Percentiles rank a stretch among this genome's conserved stretches.
phyloP scores from a whole-genome alignment of 495 filamentous ascomycete species.

The Xylaria venustula region DNA sequence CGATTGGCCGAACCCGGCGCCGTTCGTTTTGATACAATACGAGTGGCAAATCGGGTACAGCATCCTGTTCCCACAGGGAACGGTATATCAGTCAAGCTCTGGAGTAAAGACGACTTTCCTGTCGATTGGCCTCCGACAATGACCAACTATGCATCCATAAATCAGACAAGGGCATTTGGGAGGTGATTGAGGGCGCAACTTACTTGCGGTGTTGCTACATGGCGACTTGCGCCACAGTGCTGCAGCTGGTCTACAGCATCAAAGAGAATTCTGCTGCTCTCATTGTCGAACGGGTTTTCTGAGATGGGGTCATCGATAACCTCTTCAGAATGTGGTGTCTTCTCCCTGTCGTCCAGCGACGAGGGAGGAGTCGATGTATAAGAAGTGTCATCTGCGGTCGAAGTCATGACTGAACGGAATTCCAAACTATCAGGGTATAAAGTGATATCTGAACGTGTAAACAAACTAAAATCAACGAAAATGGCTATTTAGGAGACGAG shows the following conservation, averaged over 20 bases:
- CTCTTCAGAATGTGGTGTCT: neutral
- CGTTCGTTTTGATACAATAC: conserved; percentile 44
- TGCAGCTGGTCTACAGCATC: conserved; percentile 37
- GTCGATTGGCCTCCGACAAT: conserved; percentile 54
- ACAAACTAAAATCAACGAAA: no score
- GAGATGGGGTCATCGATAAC: neutral
- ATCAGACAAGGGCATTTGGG: conserved; percentile 16
- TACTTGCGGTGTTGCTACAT: conserved; percentile 41
- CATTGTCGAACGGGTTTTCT: conserved; percentile 10
- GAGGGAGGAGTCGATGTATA: neutral
- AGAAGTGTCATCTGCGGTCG: neutral
- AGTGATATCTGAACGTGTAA: no score
- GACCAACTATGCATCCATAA: conserved; percentile 42
- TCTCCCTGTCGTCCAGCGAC: neutral
- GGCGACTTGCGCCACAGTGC: conserved; percentile 34
- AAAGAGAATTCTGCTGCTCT: conserved; percentile 19
- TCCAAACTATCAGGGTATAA: no score
- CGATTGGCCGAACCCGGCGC: conserved; percentile 41
- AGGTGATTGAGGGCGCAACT: neutral
- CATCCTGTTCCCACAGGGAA: conserved; percentile 45
- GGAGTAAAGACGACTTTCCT: conserved; percentile 57
- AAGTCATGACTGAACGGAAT: neutral
- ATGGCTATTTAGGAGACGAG: no score
- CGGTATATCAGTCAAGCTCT: conserved; percentile 53
- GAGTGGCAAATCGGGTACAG: conserved; percentile 47